Evolutionary conservation across 495 filamentous ascomycete genomes (phyloP).

Genomic region (Podospora appendiculata): DNA sequence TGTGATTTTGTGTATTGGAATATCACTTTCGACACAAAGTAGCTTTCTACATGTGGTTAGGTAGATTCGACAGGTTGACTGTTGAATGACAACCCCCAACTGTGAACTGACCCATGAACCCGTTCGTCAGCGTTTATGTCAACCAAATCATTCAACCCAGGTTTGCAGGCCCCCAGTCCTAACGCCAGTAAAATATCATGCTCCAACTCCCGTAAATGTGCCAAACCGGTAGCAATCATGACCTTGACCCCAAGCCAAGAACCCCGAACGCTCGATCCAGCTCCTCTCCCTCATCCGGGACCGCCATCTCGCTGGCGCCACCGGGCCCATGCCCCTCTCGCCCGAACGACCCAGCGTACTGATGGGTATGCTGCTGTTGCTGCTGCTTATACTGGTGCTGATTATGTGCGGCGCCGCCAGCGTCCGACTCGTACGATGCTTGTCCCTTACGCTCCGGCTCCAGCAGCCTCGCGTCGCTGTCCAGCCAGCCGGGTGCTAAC

Average conservation of each 20-base stretch:
- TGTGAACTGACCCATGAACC: no score
- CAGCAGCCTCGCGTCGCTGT: constrained; percentile 76
- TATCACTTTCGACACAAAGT: no score
- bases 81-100: no score
- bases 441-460: constrained; percentile 53
- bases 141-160: no score
- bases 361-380: not conserved
- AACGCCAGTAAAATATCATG: no score
- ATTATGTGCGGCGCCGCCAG: constrained; percentile 13
- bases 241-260: constrained; percentile 30
- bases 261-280: constrained; percentile 85
- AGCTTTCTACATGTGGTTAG: no score
- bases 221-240: not conserved
- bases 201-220: no score
- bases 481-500: constrained; percentile 89
- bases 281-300: constrained; percentile 60
- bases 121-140: no score
- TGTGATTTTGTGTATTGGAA: no score
- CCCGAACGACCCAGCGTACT: not conserved
- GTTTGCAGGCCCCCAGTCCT: no score
- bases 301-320: constrained; percentile 39
- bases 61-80: no score
- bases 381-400: constrained; percentile 12
- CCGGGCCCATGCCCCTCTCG: constrained; percentile 19
- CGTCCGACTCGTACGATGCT: not conserved